phyloP scores from a whole-genome alignment of 2,329 filamentous ascomycete species.

The Neopestalotiopsis rosae region DNA sequence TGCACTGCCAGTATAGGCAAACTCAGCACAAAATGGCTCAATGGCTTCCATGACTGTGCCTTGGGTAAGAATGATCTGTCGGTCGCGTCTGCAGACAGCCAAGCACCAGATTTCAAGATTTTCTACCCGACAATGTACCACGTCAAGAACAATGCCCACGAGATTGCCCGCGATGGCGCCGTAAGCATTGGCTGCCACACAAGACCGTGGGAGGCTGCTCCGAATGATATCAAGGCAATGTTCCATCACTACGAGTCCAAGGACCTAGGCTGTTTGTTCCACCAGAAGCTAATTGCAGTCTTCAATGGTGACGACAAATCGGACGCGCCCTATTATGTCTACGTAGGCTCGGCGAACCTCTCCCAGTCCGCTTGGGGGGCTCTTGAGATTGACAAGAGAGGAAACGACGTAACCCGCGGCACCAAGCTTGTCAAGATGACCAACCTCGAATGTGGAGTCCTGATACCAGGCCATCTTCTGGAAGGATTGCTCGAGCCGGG shows the following conservation, averaged over 20 bases:
- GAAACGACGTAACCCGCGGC: constrained; percentile 26
- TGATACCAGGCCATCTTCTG: constrained; percentile 28
- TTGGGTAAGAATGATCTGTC: constrained; percentile 19
- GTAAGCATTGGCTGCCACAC: constrained; percentile 31
- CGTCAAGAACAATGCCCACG: not conserved
- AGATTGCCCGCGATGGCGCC: constrained; percentile 23
- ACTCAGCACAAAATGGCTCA: constrained; percentile 28
- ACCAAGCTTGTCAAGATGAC: constrained; percentile 28
- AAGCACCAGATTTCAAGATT: not conserved
- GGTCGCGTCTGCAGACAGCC: not conserved
- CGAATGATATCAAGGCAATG: constrained; percentile 24
- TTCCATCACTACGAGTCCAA: constrained; percentile 32
- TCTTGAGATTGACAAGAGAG: constrained; percentile 28
- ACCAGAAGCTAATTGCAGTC: constrained; percentile 31
- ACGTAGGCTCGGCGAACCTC: constrained; percentile 33
- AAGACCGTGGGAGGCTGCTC: constrained; percentile 26
- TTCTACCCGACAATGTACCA: not conserved
- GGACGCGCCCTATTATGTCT: constrained; percentile 27
- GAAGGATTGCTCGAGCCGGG: constrained; percentile 26
- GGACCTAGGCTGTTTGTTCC: constrained; percentile 30
- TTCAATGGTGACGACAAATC: constrained; percentile 21
- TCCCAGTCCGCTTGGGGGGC: constrained; percentile 30
- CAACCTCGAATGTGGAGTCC: constrained; percentile 33
- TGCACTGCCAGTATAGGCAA: constrained; percentile 30
- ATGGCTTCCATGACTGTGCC: constrained; percentile 29